Conservation (phyloP, 179 eudicot species). For the Gypsophila paniculata region DNA sequence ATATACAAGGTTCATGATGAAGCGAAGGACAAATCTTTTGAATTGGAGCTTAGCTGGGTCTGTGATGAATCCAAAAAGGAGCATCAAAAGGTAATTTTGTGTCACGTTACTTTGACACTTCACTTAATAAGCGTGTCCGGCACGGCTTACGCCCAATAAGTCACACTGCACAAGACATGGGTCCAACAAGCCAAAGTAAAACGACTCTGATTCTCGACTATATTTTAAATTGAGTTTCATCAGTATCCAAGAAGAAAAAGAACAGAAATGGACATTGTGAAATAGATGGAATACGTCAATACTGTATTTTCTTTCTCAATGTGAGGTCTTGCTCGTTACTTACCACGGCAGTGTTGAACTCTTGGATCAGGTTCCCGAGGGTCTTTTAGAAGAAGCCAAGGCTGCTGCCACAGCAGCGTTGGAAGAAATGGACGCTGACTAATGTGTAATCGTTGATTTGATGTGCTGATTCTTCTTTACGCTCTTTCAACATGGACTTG, state of each 20-base stretch:
- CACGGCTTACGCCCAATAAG: too few species aligned
- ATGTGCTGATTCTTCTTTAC: neutral
- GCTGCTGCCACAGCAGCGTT: slow-evolving; percentile 72
- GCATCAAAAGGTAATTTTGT: slow-evolving; percentile 71
- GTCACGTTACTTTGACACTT: neutral
- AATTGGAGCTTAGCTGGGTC: slow-evolving; percentile 93
- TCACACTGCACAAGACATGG: too few species aligned
- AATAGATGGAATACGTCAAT: neutral
- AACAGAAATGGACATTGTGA: too few species aligned
- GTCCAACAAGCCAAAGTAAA: too few species aligned
- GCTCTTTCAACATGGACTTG: neutral
- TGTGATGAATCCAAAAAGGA: slow-evolving; percentile 89
- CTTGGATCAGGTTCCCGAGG: slow-evolving; percentile 58
- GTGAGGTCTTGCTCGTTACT: too few species aligned
- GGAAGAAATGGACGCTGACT: slow-evolving; percentile 96
- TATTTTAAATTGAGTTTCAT: too few species aligned
- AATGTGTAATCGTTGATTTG: slow-evolving; percentile 3
- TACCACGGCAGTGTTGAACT: neutral
- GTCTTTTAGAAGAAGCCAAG: slow-evolving; percentile 75
- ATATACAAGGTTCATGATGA: slow-evolving; percentile 94
- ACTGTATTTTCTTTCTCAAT: neutral
- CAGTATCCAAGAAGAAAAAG: too few species aligned
- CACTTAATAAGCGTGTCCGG: too few species aligned
- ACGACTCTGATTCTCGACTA: too few species aligned
- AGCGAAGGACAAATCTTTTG: slow-evolving; percentile 94